Evolutionary conservation across 1,284 basidiomycete genomes (phyloP).

Genomic region (Fomitopsis betulina): DNA sequence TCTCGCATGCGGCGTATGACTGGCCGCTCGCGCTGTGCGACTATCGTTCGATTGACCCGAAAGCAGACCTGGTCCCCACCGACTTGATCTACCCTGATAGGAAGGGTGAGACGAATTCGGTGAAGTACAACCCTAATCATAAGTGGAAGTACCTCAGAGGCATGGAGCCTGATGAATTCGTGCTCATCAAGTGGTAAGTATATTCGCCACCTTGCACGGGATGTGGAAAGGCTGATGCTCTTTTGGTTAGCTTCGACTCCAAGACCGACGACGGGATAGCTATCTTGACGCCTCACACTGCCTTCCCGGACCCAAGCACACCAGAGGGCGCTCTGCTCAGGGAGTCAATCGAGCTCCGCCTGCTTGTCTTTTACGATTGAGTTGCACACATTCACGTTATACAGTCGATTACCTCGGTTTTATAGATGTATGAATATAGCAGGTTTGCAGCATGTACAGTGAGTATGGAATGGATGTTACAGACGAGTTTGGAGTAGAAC

Average conservation of each 20-base stretch:
- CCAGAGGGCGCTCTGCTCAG: slow-evolving; percentile 42
- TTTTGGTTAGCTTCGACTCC: slow-evolving; percentile 41
- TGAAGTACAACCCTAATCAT: slow-evolving; percentile 49
- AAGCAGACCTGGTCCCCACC: slow-evolving; percentile 44
- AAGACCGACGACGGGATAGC: slow-evolving; percentile 46
- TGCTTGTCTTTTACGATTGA: slow-evolving; percentile 55
- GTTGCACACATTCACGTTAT: too few species aligned
- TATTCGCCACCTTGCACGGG: neutral
- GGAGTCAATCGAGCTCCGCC: slow-evolving; percentile 54
- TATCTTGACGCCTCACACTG: slow-evolving; percentile 51
- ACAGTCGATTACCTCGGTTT: neutral
- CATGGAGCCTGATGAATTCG: slow-evolving; percentile 58
- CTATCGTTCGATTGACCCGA: slow-evolving; percentile 45
- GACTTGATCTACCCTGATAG: slow-evolving; percentile 49
- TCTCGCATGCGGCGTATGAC: slow-evolving; percentile 48
- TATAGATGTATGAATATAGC: neutral
- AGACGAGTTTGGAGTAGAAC: too few species aligned
- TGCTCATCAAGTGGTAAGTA: slow-evolving; percentile 65
- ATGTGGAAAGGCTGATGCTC: neutral
- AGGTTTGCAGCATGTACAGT: neutral
- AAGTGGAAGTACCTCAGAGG: slow-evolving; percentile 63
- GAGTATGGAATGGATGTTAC: neutral
- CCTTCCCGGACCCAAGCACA: slow-evolving; percentile 47
- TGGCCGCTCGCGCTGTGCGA: slow-evolving; percentile 64
- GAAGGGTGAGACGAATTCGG: slow-evolving; percentile 54